These are phyloP conservation scores for Debaryomycetaceae sp. DNA, from an alignment of 1,139 yeast species.

Conservation along the genomic window DNA sequence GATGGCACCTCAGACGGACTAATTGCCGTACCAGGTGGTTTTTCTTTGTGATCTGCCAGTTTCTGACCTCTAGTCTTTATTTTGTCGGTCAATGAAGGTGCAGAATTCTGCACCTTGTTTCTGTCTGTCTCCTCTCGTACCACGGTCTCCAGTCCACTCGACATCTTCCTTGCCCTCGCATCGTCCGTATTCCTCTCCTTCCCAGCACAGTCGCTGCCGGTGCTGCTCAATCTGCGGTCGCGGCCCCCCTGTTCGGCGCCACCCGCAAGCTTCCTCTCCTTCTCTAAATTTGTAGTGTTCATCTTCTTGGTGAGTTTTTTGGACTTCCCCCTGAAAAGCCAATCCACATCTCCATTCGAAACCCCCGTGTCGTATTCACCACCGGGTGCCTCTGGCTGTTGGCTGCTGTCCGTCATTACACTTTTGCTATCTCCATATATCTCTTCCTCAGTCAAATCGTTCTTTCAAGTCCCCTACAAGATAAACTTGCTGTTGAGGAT, in stretches of 20 bases:
- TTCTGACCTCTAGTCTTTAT: background rate
- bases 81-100: background rate
- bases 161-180: background rate
- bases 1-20: background rate
- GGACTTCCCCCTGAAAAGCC: constrained; percentile 67
- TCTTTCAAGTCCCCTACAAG: too few relatives aligned
- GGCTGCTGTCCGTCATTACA: constrained; percentile 1
- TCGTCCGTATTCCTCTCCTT: background rate
- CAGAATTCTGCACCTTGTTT: background rate
- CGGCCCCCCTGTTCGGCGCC: background rate
- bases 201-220: background rate
- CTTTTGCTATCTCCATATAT: background rate
- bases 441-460: background rate
- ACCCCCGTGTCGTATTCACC: constrained; percentile 46
- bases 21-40: background rate
- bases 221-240: background rate
- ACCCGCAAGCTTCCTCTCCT: constrained; percentile 1
- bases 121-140: background rate
- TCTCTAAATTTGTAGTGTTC: constrained; percentile 11
- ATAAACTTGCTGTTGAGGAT: too few relatives aligned
- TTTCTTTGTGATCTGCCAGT: background rate
- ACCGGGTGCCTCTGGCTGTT: background rate
- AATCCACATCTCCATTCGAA: constrained; percentile 70
- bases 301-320: constrained; percentile 50
- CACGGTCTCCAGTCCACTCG: background rate